Base-by-base conservation (phyloP, 163 green algal genomes). In the Scenedesmus sp. region DNA sequence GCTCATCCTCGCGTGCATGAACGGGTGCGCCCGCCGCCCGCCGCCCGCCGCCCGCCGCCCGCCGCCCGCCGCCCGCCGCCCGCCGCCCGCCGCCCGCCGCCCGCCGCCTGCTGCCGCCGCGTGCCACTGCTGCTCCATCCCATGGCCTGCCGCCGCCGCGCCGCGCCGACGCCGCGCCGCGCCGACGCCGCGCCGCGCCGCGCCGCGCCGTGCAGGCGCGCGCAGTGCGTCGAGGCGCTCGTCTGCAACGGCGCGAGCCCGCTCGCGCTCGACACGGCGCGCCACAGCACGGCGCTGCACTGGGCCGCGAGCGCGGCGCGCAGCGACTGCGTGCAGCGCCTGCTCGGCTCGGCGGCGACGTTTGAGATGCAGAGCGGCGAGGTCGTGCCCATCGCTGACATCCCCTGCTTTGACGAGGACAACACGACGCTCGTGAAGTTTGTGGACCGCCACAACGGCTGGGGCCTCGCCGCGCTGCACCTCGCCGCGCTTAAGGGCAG, bases 381-480 rank as follows among this genome's bases (percentile, higher is more conserved):
- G 9, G 28, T 51, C 3, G 56, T 81, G 39, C 6, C n/a, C 6
- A 60, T 60, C 6, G 22, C 51, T 5, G 81, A 88, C 22, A 83
- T 89, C 18, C 72, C 78, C 14, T 87, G 83, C 67, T 62, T 54
- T 26, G 64, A 88, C 24, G 76, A 80, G 20, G 86, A 87, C n/a
- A 80, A 82, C 47, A 50, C 14, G 28, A 60, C 64, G 0, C 50
- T 53, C 4, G 70, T 88, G 47, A 80, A 83, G 26, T 89, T 87
- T 70, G 81, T 90, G 39, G 83, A 90, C 76, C 62, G 83, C 17
- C 86, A 87, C 70, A 90, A 90, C 60, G 83, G 83, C 56, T 88
- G 83, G 83, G 86, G 86, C 20, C 75, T 89, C n/a, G 85, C 77
- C 20, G 78, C 86, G 0, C 70, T 90, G 29, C 86, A 90, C 70